These are phyloP conservation scores for Clarireedia hainanense DNA, from an alignment of 2,329 filamentous ascomycete species.

Conservation along the genomic window DNA sequence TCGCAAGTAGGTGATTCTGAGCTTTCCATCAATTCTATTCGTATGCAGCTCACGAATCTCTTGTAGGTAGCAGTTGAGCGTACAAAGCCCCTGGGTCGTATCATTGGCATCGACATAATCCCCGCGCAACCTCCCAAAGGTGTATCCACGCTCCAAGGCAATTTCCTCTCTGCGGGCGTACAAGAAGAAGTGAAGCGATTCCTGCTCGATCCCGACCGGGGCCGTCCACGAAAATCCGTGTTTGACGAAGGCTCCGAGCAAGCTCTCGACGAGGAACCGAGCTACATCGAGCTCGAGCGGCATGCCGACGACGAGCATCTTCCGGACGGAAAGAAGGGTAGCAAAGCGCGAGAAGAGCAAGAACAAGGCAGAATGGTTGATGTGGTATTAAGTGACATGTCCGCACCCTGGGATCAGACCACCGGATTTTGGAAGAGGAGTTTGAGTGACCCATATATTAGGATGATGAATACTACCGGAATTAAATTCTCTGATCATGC, in stretches of 20 bases:
- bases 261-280: conserved; percentile 23
- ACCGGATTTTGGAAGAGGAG: conserved; percentile 74
- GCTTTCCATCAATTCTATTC: neutral
- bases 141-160: conserved; percentile 90
- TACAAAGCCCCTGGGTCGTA: conserved; percentile 66
- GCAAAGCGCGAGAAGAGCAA: conserved; percentile 29
- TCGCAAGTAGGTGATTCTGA: conserved; percentile 44
- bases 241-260: conserved; percentile 2
- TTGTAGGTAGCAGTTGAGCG: conserved; percentile 69
- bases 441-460: conserved; percentile 90
- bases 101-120: conserved; percentile 90
- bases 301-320: conserved; percentile 26
- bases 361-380: conserved; percentile 60
- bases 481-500: conserved; percentile 80
- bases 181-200: conserved; percentile 70
- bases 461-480: conserved; percentile 99
- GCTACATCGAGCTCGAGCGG: conserved; percentile 61
- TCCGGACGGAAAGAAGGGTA: conserved; percentile 19
- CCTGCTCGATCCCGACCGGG: conserved; percentile 55
- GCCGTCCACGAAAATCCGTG: conserved; percentile 36
- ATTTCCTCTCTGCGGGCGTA: conserved; percentile 74
- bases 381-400: conserved; percentile 98
- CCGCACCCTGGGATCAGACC: conserved; percentile 84
- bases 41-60: neutral
- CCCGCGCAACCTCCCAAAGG: conserved; percentile 85